Evolutionary conservation across 352 stramenopile genomes (phyloP), one percentile per base, ranked within the genome.

Genomic region (Globisporangium nunn): DNA sequence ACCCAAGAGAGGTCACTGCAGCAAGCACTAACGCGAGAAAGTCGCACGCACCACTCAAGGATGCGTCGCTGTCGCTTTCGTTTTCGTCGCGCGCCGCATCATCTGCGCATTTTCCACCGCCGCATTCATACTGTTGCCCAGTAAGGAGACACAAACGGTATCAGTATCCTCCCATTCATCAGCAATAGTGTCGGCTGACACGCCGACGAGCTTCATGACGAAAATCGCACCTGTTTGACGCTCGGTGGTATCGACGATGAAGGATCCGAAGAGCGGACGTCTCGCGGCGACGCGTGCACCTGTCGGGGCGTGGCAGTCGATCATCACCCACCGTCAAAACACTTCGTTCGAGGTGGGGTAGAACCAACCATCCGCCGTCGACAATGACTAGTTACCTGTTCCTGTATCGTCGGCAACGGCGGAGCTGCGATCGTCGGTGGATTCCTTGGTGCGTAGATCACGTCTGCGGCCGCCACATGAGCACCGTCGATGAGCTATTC

Each of bases 11-110:
- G 23, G 23, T 23, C 23, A 23, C 23, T 23, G 23, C 23, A 23
- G 23, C 3, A 45, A 35, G 33, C 37, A 11, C 10, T 14, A 56
- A 37, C 11, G 15, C 1, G 23, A 10, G 5, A 11, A 29, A 14
- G 10, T 28, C 23, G 29, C 4, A 44, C 53, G 45, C 31, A 58
- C 53, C 45, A 17, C 53, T 58, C 35, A 58, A 29, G 3, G 53
- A 58, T 11, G 53, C 39, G 29, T 50, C 52, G 52, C 52, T 58
- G 23, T 58, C 52, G 18, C 43, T 58, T 10, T 50, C 43, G 28
- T 49, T 8, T 12, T 15, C 11, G 44, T 49, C 44, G 44, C 3
- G 44, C 10, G 6, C 28, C 2, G n/a, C 44, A 12, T 17, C 12
- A 3, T 43, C 10, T 43, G 11, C 37, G 3, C 4, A 17, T 15